These are phyloP conservation scores for Ophiocordyceps camponoti-rufipedis DNA, from an alignment of 2,329 filamentous ascomycete species.

Conservation along the genomic window DNA sequence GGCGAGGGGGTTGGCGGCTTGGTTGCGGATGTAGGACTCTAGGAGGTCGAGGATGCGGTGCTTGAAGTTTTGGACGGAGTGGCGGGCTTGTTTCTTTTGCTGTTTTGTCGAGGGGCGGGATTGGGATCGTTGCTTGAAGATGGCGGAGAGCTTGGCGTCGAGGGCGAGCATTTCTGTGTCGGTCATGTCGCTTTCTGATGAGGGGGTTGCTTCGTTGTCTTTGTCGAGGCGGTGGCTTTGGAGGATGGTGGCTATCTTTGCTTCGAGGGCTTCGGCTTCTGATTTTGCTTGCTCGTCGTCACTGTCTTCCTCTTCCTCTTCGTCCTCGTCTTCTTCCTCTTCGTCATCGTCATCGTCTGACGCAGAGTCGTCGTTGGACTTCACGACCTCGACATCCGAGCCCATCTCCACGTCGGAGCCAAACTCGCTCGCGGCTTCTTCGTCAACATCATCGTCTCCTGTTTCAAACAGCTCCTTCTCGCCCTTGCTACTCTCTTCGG, in stretches of 20 bases:
- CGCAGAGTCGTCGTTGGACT: no score
- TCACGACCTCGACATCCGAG: slow-evolving; percentile 31
- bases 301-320: no score
- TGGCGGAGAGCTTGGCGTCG: slow-evolving; percentile 64
- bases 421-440: slow-evolving; percentile 21
- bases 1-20: slow-evolving; percentile 48
- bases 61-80: slow-evolving; percentile 87
- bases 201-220: slow-evolving; percentile 33
- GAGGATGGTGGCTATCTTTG: slow-evolving; percentile 60
- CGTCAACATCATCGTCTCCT: slow-evolving; percentile 39
- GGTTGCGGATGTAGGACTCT: slow-evolving; percentile 66
- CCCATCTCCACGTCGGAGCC: slow-evolving; percentile 24
- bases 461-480: slow-evolving; percentile 72
- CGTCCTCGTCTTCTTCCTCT: background rate
- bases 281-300: slow-evolving; percentile 1
- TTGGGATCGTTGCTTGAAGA: slow-evolving; percentile 65
- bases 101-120: slow-evolving; percentile 50
- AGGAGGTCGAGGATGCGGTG: slow-evolving; percentile 79
- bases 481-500: slow-evolving; percentile 65
- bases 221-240: slow-evolving; percentile 50
- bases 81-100: slow-evolving; percentile 72
- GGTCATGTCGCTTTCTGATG: slow-evolving; percentile 67
- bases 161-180: slow-evolving; percentile 90
- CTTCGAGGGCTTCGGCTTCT: slow-evolving; percentile 39
- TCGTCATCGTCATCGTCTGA: slow-evolving; percentile 23